Base-by-base conservation (phyloP, 179 eudicot genomes). In the Spergularia azorica region DNA sequence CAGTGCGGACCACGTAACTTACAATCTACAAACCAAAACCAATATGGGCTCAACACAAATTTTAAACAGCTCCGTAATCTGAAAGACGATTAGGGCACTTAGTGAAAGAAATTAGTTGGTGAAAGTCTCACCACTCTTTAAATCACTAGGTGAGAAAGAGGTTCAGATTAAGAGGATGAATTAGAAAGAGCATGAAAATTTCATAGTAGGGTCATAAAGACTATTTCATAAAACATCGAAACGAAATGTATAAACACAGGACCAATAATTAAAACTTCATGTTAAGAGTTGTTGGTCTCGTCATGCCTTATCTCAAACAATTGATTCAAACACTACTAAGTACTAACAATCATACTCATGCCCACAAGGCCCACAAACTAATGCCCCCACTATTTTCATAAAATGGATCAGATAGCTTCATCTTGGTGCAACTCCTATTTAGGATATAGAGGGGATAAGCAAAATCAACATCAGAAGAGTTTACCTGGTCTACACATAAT, bases 81-180 rank as follows among this genome's bases (percentile, higher is more conserved):
- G 36, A 43, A 59, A 56, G 43, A 39, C 51, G 46, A 61, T 18
- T 9, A 61, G 13, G 38, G 56, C 15, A 57, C 15, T 71, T 71
- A 60, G 41, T 54, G 12, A n/a, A 63, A 52, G 10, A 10, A 56
- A 5, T 66, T 1, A 50, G 13, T 63, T 63, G 17, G 80, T 38
- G n/a, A 52, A 71, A 63, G 50, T n/a, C 36, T 38, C 13, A 39
- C 59, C 62, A 70, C 13, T 54, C 14, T 52, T 52, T 20, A 60
- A 69, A 52, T 15, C 38, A n/a, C 11, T 21, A 71, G 62, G 48
- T 52, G 71, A 54, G 46, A 72, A 59, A 60, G 20, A 78, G 55
- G 76, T 55, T n/a, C 10, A 54, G 17, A 39, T 21, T 59, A 57
- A 41, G 38, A 59, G 38, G 78, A 67, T 50, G 59, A 39, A 52